Evolutionary conservation across 208 protist genomes (phyloP), one percentile per base, ranked within the genome.

Genomic region (Leishmania aethiopica): DNA sequence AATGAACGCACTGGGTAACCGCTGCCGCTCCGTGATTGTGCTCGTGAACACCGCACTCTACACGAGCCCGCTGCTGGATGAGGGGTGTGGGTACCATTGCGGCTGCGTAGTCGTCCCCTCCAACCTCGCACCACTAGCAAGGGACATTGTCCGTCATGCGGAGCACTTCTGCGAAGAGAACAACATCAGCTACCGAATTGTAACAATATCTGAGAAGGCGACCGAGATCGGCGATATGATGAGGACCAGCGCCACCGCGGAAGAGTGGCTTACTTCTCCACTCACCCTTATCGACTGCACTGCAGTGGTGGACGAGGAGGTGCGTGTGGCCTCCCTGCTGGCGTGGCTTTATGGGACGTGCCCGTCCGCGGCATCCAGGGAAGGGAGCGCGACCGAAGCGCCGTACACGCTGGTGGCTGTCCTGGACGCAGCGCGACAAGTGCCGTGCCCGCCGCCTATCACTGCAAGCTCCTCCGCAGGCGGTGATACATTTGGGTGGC

Each of bases 1-100:
- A 75, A 91, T 93, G 90, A 93, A 93, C 74, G 78, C 85, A 17
- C 60, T 90, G 73, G 84, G 86, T 2, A 75, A 84, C 35, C 55
- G 80, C 47, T 93, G 84, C 32, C 79, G 77, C 69, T 85, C 82
- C 7, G 88, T 91, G 22, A 10, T 93, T 37, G 69, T 86, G 53
- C 77, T 93, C 8, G 67, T 84, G 22, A 74, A 64, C 59, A 78
- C 49, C 8, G 35, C 72, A 0, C 8, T 60, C 53, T 5, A 32
- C 6, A 3, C 49, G 4, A 53, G 28, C 10, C 75, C 60, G 13
- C 15, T 82, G 7, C 35, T 70, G 0, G 62, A 84, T 15, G 60
- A 73, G 19, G 40, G 49, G 28, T 64, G 35, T 40, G 85, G 83
- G 15, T 81, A 77, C 42, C 82, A 87, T 77, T 49, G 66, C 37